A percentile compares a stretch with the other conserved stretches of the same genome.
phyloP scores from a whole-genome alignment of 202 grass and related monocot genomes.

The Alloteropsis angusta region DNA sequence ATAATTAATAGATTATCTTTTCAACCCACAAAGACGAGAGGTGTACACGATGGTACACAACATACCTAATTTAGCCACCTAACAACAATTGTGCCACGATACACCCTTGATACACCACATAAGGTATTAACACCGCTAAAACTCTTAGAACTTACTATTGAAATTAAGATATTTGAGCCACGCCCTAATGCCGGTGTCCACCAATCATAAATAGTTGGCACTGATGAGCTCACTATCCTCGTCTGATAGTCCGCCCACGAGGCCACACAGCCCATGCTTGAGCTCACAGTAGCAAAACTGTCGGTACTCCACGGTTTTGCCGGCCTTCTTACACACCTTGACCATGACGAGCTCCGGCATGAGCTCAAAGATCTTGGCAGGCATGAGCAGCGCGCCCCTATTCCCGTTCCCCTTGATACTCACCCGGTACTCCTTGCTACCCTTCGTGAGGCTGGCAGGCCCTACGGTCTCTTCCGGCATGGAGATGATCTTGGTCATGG shows the following conservation, averaged over 20 bases:
- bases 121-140: not conserved
- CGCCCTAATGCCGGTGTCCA: not conserved
- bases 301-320: conserved; percentile 13
- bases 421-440: conserved; percentile 44
- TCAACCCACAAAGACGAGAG: not conserved
- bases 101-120: not conserved
- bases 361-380: conserved; percentile 42
- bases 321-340: conserved; percentile 32
- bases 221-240: not conserved
- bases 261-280: conserved; percentile 22
- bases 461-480: conserved; percentile 22
- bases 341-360: conserved; percentile 47
- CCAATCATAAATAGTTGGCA: not conserved
- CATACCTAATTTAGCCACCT: too few species aligned
- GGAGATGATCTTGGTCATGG: conserved; percentile 23
- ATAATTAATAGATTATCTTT: not conserved
- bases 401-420: conserved; percentile 37
- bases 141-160: not conserved
- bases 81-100: too few species aligned
- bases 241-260: not conserved
- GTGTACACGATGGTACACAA: not conserved
- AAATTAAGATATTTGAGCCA: not conserved
- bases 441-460: conserved; percentile 27
- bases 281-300: conserved; percentile 30
- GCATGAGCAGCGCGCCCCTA: conserved; percentile 36